Base-by-base conservation (phyloP, 768 basidiomycete genomes). In the Agrocybe praecox region DNA sequence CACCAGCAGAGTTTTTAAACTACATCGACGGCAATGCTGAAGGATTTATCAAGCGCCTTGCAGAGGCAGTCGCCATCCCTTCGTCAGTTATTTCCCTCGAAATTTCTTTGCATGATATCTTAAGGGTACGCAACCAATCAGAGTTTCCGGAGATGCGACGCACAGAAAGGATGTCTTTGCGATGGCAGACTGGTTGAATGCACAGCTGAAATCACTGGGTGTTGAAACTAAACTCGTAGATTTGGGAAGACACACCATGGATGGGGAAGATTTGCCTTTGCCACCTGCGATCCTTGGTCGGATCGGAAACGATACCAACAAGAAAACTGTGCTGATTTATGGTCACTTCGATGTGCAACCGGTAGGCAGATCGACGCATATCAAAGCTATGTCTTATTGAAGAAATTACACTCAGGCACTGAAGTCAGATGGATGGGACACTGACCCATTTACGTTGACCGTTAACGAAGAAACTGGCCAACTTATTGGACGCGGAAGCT, bases 321-420 rank as follows among this genome's bases (percentile, higher is more conserved):
- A 98, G 86, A 96, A 92, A 83, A 98, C 95, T 0, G 86, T 98
- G 32, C 81, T 96, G 24, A 74, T 98, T 29, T 98, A 98, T 68
- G 96, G 94, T 1, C 96, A 98, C 71, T 96, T 93, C 67, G 95
- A 97, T 67, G 96, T 97, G 7, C 96, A 97, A 65, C 95, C 96
- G 9, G 91, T 92, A 57, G 29, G 54, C 26, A 29, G 5, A 29
- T 29, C 26, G 26, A 5, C 9, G 4, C 26, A 29, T 29, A 29
- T 29, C 26, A n/a, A 32, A 48, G 17, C n/a, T 55, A 22, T 29
- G 5, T 29, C 34, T 36, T 11, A 5, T 1, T 24, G 6, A 23
- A 52, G 43, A 43, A 10, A 32, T 50, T 22, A 40, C 9, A 29
- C 26, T 6, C 40, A 79, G 78, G 80, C 80, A 3, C 69, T 70